Conservation (phyloP, 73 alveolate species). For the Halteria grandinella region DNA sequence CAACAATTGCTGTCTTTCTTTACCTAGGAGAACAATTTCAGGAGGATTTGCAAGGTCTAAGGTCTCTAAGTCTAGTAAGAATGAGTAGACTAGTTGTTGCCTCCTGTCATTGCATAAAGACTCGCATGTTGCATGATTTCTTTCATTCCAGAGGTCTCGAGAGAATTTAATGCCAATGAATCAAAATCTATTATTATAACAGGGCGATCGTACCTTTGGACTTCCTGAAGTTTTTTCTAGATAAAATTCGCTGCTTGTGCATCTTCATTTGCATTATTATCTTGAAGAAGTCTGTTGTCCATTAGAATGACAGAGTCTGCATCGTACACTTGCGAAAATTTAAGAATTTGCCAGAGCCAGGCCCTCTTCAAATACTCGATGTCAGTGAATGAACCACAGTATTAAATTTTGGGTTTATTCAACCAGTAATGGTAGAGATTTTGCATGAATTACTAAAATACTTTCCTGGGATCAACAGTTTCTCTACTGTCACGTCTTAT, state of each 20-base stretch:
- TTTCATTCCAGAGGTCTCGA: background rate
- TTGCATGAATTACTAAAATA: no score
- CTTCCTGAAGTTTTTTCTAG: background rate
- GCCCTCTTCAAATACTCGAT: background rate
- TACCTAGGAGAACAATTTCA: background rate
- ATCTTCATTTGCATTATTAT: background rate
- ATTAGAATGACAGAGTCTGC: slow-evolving; percentile 1
- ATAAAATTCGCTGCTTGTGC: background rate
- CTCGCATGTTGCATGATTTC: background rate
- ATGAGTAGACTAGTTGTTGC: background rate
- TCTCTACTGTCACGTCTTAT: no score
- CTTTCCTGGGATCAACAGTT: background rate
- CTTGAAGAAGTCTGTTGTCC: background rate
- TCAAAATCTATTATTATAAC: background rate
- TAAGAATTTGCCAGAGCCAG: background rate
- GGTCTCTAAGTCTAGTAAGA: background rate
- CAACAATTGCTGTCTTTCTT: background rate
- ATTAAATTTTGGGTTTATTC: no score
- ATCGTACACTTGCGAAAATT: background rate
- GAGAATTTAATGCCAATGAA: background rate
- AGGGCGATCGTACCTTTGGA: background rate
- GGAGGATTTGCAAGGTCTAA: background rate
- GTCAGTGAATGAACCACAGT: background rate
- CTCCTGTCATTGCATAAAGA: background rate
- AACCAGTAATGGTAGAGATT: no score